Evolutionary conservation across 208 protist species (phyloP).

Genomic region (Leishmania amazonensis): DNA sequence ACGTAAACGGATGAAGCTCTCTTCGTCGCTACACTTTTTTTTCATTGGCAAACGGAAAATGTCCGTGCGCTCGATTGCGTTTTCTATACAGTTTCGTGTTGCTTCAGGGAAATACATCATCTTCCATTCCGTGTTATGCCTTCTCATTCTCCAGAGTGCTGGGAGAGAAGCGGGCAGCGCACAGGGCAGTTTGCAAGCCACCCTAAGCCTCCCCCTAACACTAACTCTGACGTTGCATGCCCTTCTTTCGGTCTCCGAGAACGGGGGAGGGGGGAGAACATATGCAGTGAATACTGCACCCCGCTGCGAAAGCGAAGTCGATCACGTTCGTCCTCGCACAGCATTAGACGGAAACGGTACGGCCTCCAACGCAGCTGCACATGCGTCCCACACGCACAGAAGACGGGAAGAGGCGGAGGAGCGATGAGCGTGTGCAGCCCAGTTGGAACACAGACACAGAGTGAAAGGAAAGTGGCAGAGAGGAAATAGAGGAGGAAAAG

Average conservation of each 20-base stretch:
- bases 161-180: not conserved
- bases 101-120: not conserved
- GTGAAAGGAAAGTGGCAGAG: not conserved
- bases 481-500: not conserved
- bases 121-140: not conserved
- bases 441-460: not conserved
- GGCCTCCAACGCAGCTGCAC: not conserved
- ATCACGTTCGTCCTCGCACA: not conserved
- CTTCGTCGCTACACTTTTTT: not conserved
- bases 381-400: not conserved
- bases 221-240: not conserved
- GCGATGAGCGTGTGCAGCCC: not conserved
- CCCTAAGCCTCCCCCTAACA: not conserved
- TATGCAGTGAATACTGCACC: not conserved
- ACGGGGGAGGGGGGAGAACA: not conserved
- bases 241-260: not conserved
- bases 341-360: not conserved
- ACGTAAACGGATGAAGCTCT: not conserved
- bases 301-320: not conserved
- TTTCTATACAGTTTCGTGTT: not conserved
- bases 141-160: too few relatives aligned
- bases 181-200: not conserved
- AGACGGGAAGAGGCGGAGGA: not conserved
- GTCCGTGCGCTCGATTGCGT: not conserved
- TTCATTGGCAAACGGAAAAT: not conserved